A percentile compares a stretch with the other conserved stretches of the same genome.
Evolutionary conservation across 495 filamentous ascomycete species (phyloP).

Genomic region (Neurospora tetraspora): DNA sequence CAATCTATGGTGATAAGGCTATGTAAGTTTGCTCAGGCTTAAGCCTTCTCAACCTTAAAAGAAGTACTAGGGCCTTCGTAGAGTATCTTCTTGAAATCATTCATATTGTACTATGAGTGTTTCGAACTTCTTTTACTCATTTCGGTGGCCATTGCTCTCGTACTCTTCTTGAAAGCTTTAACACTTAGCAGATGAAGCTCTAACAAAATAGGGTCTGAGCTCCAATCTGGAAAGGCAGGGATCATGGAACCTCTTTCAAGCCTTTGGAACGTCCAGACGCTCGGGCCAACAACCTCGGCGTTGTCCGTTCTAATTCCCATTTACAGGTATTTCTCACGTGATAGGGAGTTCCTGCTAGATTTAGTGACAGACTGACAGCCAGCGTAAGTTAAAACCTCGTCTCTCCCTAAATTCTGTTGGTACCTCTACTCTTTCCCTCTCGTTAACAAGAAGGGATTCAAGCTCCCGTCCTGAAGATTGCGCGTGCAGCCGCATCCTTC

Average conservation of each 20-base stretch:
- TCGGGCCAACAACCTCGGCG: not conserved
- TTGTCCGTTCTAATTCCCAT: not conserved
- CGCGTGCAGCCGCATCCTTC: not conserved
- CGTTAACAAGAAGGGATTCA: not conserved
- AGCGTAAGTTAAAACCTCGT: not conserved
- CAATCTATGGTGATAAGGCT: not conserved
- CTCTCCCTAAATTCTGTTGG: not conserved
- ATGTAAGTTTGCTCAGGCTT: not conserved
- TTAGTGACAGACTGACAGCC: not conserved
- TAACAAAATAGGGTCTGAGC: not conserved
- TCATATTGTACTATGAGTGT: no score
- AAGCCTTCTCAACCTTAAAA: not conserved
- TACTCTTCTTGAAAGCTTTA: not conserved
- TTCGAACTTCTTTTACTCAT: no score
- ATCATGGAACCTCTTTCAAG: not conserved
- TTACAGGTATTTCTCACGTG: not conserved
- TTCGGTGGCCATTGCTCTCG: not conserved
- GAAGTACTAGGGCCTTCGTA: not conserved
- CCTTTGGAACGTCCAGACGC: not conserved
- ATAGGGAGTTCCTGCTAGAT: not conserved
- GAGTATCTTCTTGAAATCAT: no score
- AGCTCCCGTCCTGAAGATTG: not conserved
- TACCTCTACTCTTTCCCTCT: not conserved
- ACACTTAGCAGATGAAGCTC: not conserved
- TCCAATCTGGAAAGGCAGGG: not conserved